Evolutionary conservation across 2,329 filamentous ascomycete species (phyloP), one percentile per base, ranked within the genome.

Genomic region (Fusarium sp.): DNA sequence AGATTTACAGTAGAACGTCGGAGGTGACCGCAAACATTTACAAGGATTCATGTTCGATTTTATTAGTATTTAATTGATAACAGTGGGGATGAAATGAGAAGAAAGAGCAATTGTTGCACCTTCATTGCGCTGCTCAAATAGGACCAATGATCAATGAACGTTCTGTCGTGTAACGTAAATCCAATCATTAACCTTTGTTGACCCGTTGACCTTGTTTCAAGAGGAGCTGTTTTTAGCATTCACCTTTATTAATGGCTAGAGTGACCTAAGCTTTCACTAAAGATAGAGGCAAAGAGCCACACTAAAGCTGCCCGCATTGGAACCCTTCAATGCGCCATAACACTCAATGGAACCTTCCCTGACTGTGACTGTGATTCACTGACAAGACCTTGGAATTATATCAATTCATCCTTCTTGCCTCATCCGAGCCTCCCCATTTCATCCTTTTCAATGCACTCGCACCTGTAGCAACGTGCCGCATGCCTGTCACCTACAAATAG

Each of bases 1-100:
- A 38, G 34, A 38, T 38, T 38, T n/a, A 12, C 34, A 38, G 50
- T 18, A 30, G 50, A 63, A 47, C 44, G 43, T 30, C 72, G 70
- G 72, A 74, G 70, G 52, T 59, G 55, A 70, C 72, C 72, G 72
- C 46, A 12, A 53, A 6, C 15, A 15, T 29, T 52, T 49, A 27
- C 56, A 55, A 65, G 57, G 47, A 49, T 67, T 47, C 15, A 47
- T 40, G 6, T 50, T 38, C 49, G 51, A 15, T 51, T 24, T 25
- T 12, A 32, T 40, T 52, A 27, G n/a, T 42, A 42, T 15, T 27
- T 66, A 57, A 66, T 64, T 51, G 27, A 42, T 32, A 34, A 16
- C 46, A 52, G 61, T 60, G 53, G 53, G 43, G 40, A 59, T 42
- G 40, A 50, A 6, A 12, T 11, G 32, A 27, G 27, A 29, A n/a